phyloP scores from a whole-genome alignment of 78 protist species.

The Dictyostelium citrinum region DNA sequence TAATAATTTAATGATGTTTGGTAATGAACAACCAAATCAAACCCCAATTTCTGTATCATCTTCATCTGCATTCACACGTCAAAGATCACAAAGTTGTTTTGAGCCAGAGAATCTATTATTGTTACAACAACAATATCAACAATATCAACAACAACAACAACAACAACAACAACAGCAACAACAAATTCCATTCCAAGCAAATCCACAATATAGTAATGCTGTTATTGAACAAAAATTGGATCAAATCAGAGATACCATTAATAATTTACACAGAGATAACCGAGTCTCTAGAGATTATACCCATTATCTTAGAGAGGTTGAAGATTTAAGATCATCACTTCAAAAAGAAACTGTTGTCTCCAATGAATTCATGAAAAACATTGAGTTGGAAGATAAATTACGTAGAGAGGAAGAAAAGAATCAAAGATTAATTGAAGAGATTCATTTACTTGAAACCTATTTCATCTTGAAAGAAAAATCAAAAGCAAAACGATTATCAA shows the following conservation, averaged over 20 bases:
- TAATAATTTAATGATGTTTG: not conserved
- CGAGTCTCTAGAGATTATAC: slow-evolving; percentile 59
- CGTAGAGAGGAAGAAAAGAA: slow-evolving; percentile 66
- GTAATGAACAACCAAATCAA: not conserved
- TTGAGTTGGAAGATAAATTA: slow-evolving; percentile 30
- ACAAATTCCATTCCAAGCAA: not conserved
- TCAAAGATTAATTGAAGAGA: slow-evolving; percentile 57
- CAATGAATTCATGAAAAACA: slow-evolving; percentile 14
- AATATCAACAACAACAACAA: not conserved
- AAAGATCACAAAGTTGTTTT: slow-evolving; percentile 70
- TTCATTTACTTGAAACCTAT: slow-evolving; percentile 52
- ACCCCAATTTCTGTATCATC: not conserved
- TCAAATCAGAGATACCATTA: slow-evolving; percentile 32
- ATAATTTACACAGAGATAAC: slow-evolving; percentile 16
- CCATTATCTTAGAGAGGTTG: slow-evolving; percentile 30
- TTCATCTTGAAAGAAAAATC: slow-evolving; percentile 25
- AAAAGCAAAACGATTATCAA: slow-evolving; percentile 16
- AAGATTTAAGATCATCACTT: slow-evolving; percentile 34
- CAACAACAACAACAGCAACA: slow-evolving; percentile 9
- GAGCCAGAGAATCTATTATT: slow-evolving; percentile 7
- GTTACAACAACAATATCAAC: slow-evolving; percentile 23
- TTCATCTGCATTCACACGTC: slow-evolving; percentile 7
- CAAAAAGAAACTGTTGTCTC: slow-evolving; percentile 37
- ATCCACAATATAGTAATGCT: slow-evolving; percentile 9
- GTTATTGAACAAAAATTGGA: slow-evolving; percentile 56